Evolutionary conservation across 164 flowering plant species (phyloP).

Genomic region (Chimonanthus praecox): DNA sequence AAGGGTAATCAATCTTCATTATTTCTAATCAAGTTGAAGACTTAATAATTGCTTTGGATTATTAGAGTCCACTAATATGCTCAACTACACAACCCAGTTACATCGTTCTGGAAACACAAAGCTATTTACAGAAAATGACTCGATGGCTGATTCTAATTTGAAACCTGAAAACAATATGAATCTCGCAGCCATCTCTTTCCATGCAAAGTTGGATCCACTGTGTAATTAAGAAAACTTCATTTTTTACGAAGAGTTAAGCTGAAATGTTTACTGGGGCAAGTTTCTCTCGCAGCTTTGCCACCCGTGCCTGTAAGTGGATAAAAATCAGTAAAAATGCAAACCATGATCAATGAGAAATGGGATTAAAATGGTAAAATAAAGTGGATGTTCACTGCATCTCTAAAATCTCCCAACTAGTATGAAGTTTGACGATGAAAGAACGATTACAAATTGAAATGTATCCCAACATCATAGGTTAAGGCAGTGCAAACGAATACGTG

Average conservation of each 20-base stretch:
- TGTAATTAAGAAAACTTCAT: neutral
- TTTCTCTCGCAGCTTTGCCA: slow-evolving; percentile 44
- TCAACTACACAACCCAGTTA: neutral
- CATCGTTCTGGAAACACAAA: neutral
- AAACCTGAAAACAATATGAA: neutral
- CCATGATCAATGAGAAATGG: neutral
- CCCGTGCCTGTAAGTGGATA: slow-evolving; percentile 29
- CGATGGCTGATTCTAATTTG: neutral
- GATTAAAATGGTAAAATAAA: neutral
- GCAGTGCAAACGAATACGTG: too few species aligned
- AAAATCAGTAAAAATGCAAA: neutral
- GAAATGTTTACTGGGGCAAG: slow-evolving; percentile 24
- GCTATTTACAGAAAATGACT: neutral
- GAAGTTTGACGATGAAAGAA: neutral
- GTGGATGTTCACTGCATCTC: neutral
- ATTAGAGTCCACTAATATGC: neutral
- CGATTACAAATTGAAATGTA: neutral
- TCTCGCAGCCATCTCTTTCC: too few species aligned
- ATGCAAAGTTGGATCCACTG: neutral
- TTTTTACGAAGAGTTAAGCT: neutral
- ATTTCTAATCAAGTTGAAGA: too few species aligned
- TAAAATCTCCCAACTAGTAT: neutral
- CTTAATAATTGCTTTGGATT: too few species aligned
- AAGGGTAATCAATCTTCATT: too few species aligned
- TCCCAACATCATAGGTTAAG: neutral